These are phyloP conservation scores for Monosporascus ibericus DNA, from an alignment of 2,329 filamentous ascomycete species.

Conservation along the genomic window DNA sequence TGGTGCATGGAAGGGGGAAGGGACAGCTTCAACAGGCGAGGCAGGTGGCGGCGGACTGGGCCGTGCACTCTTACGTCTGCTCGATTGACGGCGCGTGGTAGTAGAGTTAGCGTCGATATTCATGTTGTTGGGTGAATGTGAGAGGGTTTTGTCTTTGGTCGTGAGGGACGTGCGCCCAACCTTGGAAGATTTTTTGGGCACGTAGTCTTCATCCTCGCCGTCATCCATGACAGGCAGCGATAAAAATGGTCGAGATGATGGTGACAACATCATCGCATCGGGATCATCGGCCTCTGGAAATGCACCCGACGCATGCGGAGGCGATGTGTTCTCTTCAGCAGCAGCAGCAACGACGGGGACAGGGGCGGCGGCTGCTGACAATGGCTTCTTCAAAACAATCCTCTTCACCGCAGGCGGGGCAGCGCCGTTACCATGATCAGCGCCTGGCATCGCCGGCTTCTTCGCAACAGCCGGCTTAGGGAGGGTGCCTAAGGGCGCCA, in stretches of 20 bases:
- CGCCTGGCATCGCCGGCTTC: slow-evolving; percentile 31
- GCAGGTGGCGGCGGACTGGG: slow-evolving; percentile 15
- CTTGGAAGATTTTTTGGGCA: slow-evolving; percentile 30
- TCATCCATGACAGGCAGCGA: slow-evolving; percentile 22
- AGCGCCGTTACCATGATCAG: slow-evolving; percentile 1
- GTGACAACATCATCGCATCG: slow-evolving; percentile 14
- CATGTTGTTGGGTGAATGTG: slow-evolving; percentile 3
- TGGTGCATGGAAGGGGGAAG: slow-evolving; percentile 14
- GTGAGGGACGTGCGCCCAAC: slow-evolving; percentile 9
- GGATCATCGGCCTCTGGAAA: slow-evolving; percentile 10
- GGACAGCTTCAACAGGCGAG: not conserved
- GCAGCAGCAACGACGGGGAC: slow-evolving; percentile 4
- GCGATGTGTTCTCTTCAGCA: slow-evolving; percentile 13
- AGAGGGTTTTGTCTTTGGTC: slow-evolving; percentile 3
- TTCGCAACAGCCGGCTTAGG: slow-evolving; percentile 60
- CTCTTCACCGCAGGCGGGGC: slow-evolving; percentile 17
- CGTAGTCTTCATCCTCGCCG: slow-evolving; percentile 37
- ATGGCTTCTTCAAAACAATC: slow-evolving; percentile 26
- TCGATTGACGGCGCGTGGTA: slow-evolving; percentile 19
- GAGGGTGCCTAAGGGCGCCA: slow-evolving; percentile 72
- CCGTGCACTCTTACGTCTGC: slow-evolving; percentile 17
- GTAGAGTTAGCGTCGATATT: slow-evolving; percentile 5
- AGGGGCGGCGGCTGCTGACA: slow-evolving; percentile 23
- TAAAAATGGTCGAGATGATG: slow-evolving; percentile 12
- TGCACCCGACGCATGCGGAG: slow-evolving; percentile 12